Conservation (phyloP, 257 asterid species). For the Linaria vulgaris region DNA sequence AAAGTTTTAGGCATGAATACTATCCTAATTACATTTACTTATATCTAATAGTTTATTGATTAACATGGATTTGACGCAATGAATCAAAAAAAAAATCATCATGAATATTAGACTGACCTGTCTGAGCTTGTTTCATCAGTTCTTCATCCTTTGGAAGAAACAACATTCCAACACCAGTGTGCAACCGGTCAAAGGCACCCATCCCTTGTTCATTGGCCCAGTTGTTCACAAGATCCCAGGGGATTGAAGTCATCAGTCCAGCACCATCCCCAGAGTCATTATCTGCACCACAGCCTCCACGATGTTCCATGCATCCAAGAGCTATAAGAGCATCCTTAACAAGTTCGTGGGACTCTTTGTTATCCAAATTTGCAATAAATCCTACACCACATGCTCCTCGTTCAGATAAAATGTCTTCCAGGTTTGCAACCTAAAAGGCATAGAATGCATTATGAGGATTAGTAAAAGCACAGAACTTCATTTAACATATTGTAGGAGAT, state of each 20-base stretch:
- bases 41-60: not conserved
- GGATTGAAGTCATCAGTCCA: slow-evolving; percentile 93
- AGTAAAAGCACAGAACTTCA: slow-evolving; percentile 14
- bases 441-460: slow-evolving; percentile 7
- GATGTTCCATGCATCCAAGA: slow-evolving; percentile 99
- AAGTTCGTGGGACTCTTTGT: slow-evolving; percentile 69
- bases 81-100: not conserved
- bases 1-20: not conserved
- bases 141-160: slow-evolving; percentile 84
- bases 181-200: slow-evolving; percentile 63
- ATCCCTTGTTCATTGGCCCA: slow-evolving; percentile 91
- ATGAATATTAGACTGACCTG: slow-evolving; percentile 46
- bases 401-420: slow-evolving; percentile 86
- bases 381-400: slow-evolving; percentile 99
- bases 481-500: slow-evolving; percentile 3
- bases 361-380: slow-evolving; percentile 89
- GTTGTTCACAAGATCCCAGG: slow-evolving; percentile 84
- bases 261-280: slow-evolving; percentile 99
- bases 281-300: slow-evolving; percentile 99
- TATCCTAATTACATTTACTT: not conserved
- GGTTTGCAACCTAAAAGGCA: slow-evolving; percentile 69
- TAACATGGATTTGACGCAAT: not conserved
- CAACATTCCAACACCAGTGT: slow-evolving; percentile 94
- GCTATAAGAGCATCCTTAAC: slow-evolving; percentile 93
- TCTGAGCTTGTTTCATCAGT: slow-evolving; percentile 64